A percentile compares a stretch with the other conserved stretches of the same genome.
Evolutionary conservation across 208 protist species (phyloP).

Genomic region (Crithidia expoeki): DNA sequence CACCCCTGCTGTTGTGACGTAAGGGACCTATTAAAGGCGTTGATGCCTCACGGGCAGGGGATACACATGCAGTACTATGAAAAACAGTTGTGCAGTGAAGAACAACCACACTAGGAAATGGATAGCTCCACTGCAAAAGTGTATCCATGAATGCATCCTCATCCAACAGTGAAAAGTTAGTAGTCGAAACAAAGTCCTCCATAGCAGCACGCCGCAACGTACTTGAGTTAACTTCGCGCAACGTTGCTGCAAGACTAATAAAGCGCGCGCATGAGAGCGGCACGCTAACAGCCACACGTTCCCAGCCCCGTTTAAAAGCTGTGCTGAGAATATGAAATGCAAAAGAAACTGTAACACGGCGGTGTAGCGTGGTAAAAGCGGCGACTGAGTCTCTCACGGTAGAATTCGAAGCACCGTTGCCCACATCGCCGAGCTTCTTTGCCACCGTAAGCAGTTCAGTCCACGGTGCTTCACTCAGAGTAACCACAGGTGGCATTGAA

Average conservation of each 20-base stretch:
- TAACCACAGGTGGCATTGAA: background rate
- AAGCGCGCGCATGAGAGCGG: conserved; percentile 5
- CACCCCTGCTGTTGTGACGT: background rate
- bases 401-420: background rate
- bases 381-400: background rate
- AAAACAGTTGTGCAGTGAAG: conserved; percentile 30
- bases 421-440: background rate
- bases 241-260: background rate
- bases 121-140: conserved; percentile 45
- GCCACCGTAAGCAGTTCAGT: conserved; percentile 3
- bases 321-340: conserved; percentile 51
- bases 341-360: conserved; percentile 28
- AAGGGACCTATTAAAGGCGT: too few relatives aligned
- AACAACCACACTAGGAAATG: conserved; percentile 33
- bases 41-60: too few relatives aligned
- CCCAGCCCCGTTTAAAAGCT: conserved; percentile 47
- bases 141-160: conserved; percentile 64
- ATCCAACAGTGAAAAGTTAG: conserved; percentile 18
- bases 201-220: background rate
- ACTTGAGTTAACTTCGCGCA: background rate
- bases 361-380: conserved; percentile 20
- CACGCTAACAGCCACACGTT: conserved; percentile 31
- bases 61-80: background rate
- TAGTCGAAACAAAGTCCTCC: background rate
- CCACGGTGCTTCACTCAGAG: conserved; percentile 30